Conservation (phyloP, 2,329 filamentous ascomycete species). For the Penicillium sp. region DNA sequence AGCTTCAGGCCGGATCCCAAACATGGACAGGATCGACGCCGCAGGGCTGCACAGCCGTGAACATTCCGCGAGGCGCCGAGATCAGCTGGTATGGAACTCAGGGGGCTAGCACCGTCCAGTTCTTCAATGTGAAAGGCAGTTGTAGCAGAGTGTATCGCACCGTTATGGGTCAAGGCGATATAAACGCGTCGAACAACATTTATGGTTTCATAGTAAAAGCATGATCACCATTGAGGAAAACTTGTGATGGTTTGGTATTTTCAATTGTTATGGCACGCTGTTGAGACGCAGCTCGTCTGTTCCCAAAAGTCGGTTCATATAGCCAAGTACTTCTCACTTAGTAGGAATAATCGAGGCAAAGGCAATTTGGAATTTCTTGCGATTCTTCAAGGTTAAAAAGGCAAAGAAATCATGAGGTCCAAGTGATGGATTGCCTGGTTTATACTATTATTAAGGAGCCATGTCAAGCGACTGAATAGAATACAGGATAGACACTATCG, state of each 20-base stretch:
- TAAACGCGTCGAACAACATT: slow-evolving; percentile 28
- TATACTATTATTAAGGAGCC: too few species aligned
- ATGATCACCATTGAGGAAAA: slow-evolving; percentile 40
- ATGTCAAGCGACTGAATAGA: too few species aligned
- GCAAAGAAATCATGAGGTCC: too few species aligned
- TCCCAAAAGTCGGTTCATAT: too few species aligned
- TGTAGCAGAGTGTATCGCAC: slow-evolving; percentile 21
- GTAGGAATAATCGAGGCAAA: too few species aligned
- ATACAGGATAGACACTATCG: too few species aligned
- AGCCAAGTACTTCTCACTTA: too few species aligned
- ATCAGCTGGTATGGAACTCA: slow-evolving; percentile 20
- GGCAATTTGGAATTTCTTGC: too few species aligned
- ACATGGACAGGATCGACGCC: slow-evolving; percentile 4
- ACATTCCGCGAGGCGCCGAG: slow-evolving; percentile 15
- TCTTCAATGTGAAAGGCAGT: slow-evolving; percentile 14
- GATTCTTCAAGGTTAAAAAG: too few species aligned
- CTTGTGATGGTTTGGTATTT: not conserved
- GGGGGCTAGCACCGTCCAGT: slow-evolving; percentile 15
- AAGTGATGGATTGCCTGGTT: too few species aligned
- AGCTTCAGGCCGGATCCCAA: slow-evolving; percentile 11
- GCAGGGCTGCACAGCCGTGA: slow-evolving; percentile 10
- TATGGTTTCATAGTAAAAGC: slow-evolving; percentile 55
- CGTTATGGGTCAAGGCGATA: slow-evolving; percentile 19
- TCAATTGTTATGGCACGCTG: not conserved
- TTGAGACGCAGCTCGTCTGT: too few species aligned